Evolutionary conservation across 2,329 filamentous ascomycete species (phyloP).

Genomic region (Thermoascus crustaceus): DNA sequence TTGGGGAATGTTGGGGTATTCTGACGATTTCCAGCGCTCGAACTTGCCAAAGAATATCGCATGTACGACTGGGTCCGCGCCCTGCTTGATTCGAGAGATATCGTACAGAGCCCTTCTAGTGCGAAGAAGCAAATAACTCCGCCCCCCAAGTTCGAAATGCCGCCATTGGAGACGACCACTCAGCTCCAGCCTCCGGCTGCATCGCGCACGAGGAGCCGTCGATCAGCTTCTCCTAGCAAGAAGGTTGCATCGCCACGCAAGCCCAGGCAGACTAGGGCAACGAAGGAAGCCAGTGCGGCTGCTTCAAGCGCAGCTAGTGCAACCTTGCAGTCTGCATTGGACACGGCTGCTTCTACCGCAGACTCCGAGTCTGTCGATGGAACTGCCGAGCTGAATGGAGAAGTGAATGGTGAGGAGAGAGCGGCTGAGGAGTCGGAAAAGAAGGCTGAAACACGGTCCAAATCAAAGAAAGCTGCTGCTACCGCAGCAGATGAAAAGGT

Average conservation of each 20-base stretch:
- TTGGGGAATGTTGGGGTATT: background rate
- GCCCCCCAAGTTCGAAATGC: constrained; percentile 68
- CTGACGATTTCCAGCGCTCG: constrained; percentile 54
- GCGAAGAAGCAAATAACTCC: constrained; percentile 68
- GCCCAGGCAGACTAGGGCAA: constrained; percentile 41
- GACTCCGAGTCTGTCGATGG: constrained; percentile 18
- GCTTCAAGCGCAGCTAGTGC: constrained; percentile 42
- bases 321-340: constrained; percentile 40
- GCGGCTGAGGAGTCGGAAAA: constrained; percentile 15
- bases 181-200: constrained; percentile 20
- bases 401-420: constrained; percentile 15
- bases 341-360: constrained; percentile 32
- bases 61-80: constrained; percentile 83
- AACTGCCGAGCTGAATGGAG: constrained; percentile 19
- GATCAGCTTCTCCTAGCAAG: constrained; percentile 52
- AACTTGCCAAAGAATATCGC: constrained; percentile 76
- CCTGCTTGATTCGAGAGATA: constrained; percentile 81
- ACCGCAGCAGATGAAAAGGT: constrained; percentile 42
- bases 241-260: constrained; percentile 48
- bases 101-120: constrained; percentile 57
- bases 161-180: constrained; percentile 34
- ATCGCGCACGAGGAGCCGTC: constrained; percentile 45
- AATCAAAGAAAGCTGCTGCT: constrained; percentile 17
- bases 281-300: constrained; percentile 42
- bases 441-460: constrained; percentile 8